phyloP scores from a whole-genome alignment of 306 rosid genomes.

The Sechiopsis laciniata region DNA sequence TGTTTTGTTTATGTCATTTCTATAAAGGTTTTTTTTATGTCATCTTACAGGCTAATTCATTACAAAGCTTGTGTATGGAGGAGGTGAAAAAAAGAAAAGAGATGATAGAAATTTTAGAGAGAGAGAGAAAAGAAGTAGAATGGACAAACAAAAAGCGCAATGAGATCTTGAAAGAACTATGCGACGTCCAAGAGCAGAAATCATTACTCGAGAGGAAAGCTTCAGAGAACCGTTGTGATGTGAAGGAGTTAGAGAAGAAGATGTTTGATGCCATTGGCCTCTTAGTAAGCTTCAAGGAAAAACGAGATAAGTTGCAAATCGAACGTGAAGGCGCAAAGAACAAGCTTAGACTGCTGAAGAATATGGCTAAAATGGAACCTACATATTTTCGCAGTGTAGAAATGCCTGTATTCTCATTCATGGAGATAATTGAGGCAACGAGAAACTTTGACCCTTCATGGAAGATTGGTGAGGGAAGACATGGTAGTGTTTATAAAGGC shows the following conservation, averaged over 20 bases:
- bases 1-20: constrained; percentile 23
- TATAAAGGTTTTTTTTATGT: constrained; percentile 19
- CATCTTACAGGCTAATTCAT: constrained; percentile 50
- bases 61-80: constrained; percentile 39
- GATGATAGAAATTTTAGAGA: constrained; percentile 44
- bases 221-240: constrained; percentile 38
- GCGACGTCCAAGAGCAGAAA: constrained; percentile 42
- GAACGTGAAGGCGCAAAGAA: constrained; percentile 49
- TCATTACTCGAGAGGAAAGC: constrained; percentile 39
- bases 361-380: constrained; percentile 33
- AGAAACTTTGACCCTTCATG: constrained; percentile 74
- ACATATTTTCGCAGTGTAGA: constrained; percentile 35
- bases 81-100: constrained; percentile 52
- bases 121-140: constrained; percentile 46
- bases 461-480: constrained; percentile 87
- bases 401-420: constrained; percentile 70
- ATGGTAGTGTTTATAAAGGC: constrained; percentile 82
- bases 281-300: constrained; percentile 70
- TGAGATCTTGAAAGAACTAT: constrained; percentile 39
- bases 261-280: constrained; percentile 66
- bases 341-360: constrained; percentile 46
- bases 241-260: constrained; percentile 72
- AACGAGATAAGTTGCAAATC: constrained; percentile 52
- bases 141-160: constrained; percentile 38
- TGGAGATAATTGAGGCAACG: constrained; percentile 83